Conservation (phyloP, 176 grass and related monocot genomes). For the Calamus simplicifolius region DNA sequence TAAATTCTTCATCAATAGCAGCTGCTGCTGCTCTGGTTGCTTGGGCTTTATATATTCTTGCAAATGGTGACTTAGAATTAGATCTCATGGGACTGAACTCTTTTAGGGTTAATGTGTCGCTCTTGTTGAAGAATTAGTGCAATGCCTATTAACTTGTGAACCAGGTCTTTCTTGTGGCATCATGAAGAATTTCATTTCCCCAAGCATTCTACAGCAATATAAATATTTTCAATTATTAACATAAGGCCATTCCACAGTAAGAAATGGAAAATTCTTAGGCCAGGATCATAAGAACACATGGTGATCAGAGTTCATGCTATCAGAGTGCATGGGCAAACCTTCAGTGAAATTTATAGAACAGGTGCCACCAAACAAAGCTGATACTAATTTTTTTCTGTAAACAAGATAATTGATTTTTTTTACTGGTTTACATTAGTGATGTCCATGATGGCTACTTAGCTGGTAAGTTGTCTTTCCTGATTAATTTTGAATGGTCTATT, state of each 20-base stretch:
- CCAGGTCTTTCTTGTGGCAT: slow-evolving; percentile 80
- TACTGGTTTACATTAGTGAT: no score
- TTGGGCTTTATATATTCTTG: slow-evolving; percentile 72
- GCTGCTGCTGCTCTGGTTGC: slow-evolving; percentile 73
- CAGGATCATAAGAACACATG: no score
- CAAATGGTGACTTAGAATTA: slow-evolving; percentile 37
- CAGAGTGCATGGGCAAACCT: no score
- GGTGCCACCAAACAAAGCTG: no score
- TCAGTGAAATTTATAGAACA: no score
- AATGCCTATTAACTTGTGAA: slow-evolving; percentile 78
- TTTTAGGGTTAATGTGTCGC: slow-evolving; percentile 81
- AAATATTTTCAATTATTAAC: no score
- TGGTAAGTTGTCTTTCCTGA: not conserved
- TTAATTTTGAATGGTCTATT: not conserved
- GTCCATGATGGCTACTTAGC: no score
- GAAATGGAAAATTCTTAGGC: no score
- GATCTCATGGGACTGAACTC: slow-evolving; percentile 74
- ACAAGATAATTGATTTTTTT: no score
- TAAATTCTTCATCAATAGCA: slow-evolving; percentile 75
- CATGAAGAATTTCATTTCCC: slow-evolving; percentile 54
- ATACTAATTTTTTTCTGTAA: no score
- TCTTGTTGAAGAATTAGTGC: slow-evolving; percentile 70
- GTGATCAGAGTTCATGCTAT: no score
- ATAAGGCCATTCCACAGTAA: no score
- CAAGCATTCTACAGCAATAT: slow-evolving; percentile 15